Evolutionary conservation across 192 early-diverging fungal genomes (phyloP).

Genomic region (Pilobolus umbonatus): DNA sequence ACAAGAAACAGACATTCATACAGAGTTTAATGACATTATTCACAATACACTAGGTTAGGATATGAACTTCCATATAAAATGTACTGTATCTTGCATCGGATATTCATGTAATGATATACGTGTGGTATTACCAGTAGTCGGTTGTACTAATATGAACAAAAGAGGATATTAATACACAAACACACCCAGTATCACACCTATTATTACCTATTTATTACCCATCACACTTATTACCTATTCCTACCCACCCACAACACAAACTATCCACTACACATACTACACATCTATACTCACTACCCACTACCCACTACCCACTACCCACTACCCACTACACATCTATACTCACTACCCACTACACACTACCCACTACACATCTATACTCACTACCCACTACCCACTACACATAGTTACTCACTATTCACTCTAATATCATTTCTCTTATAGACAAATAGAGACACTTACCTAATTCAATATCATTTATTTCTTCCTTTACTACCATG

Average conservation of each 20-base stretch:
- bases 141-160: too few species aligned
- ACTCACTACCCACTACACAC: background rate
- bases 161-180: too few species aligned
- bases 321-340: background rate
- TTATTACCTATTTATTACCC: background rate
- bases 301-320: background rate
- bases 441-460: too few species aligned
- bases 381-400: background rate
- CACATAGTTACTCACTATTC: background rate
- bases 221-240: background rate
- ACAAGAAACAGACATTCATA: background rate
- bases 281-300: too few species aligned
- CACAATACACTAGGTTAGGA: background rate
- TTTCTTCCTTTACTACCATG: background rate
- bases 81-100: background rate
- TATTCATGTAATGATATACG: background rate
- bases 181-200: background rate
- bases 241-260: background rate
- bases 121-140: background rate
- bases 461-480: too few species aligned
- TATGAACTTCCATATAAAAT: constrained; percentile 6
- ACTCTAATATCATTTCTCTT: too few species aligned
- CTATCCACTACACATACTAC: background rate
- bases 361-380: background rate
- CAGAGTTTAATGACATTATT: background rate